Conservation (phyloP, 371 early-diverging fungal genomes). For the Blastocladiella emersonii region DNA sequence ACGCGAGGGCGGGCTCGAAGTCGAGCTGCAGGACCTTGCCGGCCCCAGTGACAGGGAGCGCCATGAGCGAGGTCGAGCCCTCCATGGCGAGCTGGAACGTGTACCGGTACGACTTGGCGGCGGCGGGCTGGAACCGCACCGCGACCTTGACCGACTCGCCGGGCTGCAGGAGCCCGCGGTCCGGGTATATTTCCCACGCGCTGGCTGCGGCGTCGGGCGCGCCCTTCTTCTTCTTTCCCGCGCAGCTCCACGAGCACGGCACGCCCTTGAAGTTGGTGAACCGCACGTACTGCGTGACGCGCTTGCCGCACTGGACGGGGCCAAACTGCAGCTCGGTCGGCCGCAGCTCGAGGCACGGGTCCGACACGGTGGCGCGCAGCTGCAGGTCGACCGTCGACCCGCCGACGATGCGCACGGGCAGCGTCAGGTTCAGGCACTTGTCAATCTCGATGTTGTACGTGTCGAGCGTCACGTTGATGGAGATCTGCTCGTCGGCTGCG, state of each 20-base stretch:
- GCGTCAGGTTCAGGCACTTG: conserved; percentile 18
- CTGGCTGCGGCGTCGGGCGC: neutral
- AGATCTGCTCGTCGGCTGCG: conserved; percentile 20
- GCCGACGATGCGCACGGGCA: conserved; percentile 9
- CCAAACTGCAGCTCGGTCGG: conserved; percentile 26
- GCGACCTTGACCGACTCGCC: conserved; percentile 19
- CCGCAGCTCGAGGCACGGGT: conserved; percentile 13
- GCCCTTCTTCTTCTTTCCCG: conserved; percentile 9
- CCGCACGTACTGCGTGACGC: conserved; percentile 23
- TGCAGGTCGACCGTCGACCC: conserved; percentile 24
- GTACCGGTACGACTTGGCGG: conserved; percentile 23
- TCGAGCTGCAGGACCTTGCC: conserved; percentile 19
- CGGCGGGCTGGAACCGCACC: conserved; percentile 23
- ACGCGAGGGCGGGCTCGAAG: conserved; percentile 27
- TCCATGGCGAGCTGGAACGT: conserved; percentile 22
- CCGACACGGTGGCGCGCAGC: conserved; percentile 25
- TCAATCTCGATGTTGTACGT: conserved; percentile 14
- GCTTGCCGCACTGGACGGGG: conserved; percentile 27
- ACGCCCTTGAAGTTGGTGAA: conserved; percentile 25
- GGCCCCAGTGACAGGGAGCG: conserved; percentile 20
- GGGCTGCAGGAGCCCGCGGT: conserved; percentile 15
- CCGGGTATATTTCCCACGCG: neutral
- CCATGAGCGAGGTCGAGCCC: conserved; percentile 20
- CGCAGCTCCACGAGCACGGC: conserved; percentile 26
- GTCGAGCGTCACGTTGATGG: conserved; percentile 21